These are phyloP conservation scores for Diaporthe sp. DNA, from an alignment of 2,329 filamentous ascomycete species.

Conservation along the genomic window DNA sequence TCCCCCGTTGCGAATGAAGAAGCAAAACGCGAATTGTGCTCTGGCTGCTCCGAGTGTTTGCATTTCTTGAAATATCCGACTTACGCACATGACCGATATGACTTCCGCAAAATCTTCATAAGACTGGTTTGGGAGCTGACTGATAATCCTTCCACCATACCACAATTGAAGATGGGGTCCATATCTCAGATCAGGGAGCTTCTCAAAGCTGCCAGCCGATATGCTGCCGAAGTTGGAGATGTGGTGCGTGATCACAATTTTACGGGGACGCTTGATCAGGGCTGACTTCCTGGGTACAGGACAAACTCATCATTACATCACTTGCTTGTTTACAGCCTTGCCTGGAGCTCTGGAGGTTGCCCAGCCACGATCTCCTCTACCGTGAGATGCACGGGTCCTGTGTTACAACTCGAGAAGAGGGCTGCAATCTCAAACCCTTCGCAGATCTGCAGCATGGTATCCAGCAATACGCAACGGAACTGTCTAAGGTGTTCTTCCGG, in stretches of 20 bases:
- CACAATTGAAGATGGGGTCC: neutral
- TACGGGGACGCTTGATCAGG: accelerated
- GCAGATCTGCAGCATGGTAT: neutral
- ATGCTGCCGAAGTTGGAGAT: neutral
- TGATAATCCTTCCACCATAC: neutral
- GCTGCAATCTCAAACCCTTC: neutral
- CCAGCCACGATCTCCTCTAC: neutral
- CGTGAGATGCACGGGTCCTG: neutral
- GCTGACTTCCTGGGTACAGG: neutral
- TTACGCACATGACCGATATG: neutral
- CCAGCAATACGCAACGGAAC: neutral
- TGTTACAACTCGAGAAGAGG: neutral
- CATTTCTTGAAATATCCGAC: neutral
- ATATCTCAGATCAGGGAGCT: neutral
- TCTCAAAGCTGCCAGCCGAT: neutral
- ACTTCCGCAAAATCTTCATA: neutral
- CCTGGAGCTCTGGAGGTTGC: neutral
- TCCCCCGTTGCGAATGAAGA: no score
- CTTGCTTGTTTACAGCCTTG: neutral
- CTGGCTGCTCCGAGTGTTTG: neutral
- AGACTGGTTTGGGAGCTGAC: neutral
- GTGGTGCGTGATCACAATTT: neutral
- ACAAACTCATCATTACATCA: slow-evolving; percentile 4
- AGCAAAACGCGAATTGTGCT: neutral
- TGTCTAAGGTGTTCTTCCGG: neutral